Conservation (phyloP, 2,329 filamentous ascomycete species). For the Lachnellula occidentalis region DNA sequence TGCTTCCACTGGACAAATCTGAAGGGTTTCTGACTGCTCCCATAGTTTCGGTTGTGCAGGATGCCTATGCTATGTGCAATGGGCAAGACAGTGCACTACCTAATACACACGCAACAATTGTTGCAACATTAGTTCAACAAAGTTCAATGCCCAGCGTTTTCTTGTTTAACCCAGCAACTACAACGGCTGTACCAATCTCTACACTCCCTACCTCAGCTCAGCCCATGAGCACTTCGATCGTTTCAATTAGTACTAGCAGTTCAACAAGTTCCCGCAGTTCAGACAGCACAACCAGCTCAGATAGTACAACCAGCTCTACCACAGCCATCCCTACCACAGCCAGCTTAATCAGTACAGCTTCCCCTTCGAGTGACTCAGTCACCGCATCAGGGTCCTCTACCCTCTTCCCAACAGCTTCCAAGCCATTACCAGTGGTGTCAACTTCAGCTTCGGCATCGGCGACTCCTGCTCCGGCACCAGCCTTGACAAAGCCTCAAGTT, state of each 20-base stretch:
- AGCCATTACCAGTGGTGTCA: constrained; percentile 1
- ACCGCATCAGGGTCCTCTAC: neutral
- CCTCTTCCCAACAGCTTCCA: neutral
- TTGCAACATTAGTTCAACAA: constrained; percentile 47
- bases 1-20: neutral
- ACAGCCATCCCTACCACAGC: neutral
- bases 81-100: constrained; percentile 43
- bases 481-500: constrained; percentile 37
- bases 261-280: neutral
- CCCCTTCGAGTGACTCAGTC: neutral
- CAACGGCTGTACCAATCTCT: constrained; percentile 6
- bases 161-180: constrained; percentile 21
- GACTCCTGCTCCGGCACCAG: constrained; percentile 3
- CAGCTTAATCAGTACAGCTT: neutral
- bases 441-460: constrained; percentile 11
- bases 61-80: constrained; percentile 55
- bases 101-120: constrained; percentile 54
- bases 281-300: neutral
- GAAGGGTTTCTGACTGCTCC: constrained; percentile 4
- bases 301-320: neutral
- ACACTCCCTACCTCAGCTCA: constrained; percentile 3
- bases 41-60: constrained; percentile 40
- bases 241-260: constrained; percentile 2
- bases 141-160: constrained; percentile 35
- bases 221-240: constrained; percentile 3